Conservation (phyloP, 169 alveolate genomes). For the Perkinsus marinus region DNA sequence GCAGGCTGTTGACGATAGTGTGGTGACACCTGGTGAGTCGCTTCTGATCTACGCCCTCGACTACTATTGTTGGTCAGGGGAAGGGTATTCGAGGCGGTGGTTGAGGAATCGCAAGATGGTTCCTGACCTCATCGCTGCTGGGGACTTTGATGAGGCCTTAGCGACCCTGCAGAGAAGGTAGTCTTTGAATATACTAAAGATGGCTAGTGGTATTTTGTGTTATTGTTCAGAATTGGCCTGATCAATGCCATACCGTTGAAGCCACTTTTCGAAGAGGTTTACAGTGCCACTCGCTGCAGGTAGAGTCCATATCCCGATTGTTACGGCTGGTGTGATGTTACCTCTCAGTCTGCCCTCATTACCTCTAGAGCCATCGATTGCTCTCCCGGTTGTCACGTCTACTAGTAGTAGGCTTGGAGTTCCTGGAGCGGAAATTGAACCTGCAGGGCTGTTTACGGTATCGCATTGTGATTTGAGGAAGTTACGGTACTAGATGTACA, state of each 20-base stretch:
- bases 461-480: not conserved
- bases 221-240: constrained; percentile 18
- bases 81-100: not conserved
- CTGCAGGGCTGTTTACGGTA: not conserved
- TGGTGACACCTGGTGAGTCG: not conserved
- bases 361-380: not conserved
- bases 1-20: not conserved
- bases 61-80: not conserved
- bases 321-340: not conserved
- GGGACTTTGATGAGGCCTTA: constrained; percentile 20
- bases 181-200: not conserved
- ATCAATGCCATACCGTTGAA: constrained; percentile 19
- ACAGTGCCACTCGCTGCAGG: constrained; percentile 2
- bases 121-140: not conserved
- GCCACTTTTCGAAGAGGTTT: constrained; percentile 9
- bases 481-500: not conserved
- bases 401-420: not conserved
- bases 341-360: not conserved
- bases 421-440: not conserved
- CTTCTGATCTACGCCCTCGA: not conserved
- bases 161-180: constrained; percentile 16
- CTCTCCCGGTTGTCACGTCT: not conserved
- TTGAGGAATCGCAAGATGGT: not conserved
- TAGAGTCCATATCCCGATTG: not conserved
- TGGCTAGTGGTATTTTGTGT: not conserved